phyloP scores from a whole-genome alignment of 768 basidiomycete genomes.

The Leucocoprinus birnbaumii region DNA sequence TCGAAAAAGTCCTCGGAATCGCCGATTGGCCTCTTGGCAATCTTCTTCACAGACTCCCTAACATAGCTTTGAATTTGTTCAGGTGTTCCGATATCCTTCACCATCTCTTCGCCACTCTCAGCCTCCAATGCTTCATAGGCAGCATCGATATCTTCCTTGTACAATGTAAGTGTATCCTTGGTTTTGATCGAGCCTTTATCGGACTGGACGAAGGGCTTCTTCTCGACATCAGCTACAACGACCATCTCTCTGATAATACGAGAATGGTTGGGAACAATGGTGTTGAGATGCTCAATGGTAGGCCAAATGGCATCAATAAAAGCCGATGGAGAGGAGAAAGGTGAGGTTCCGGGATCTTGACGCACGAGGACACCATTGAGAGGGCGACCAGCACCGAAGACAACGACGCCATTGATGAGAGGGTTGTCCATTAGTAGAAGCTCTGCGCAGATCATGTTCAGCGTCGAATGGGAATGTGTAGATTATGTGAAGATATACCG shows the following conservation, averaged over 20 bases:
- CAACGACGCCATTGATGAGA: slow-evolving; percentile 16
- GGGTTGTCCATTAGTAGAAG: slow-evolving; percentile 17
- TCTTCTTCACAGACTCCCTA: background rate
- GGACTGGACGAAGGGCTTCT: slow-evolving; percentile 21
- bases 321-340: background rate
- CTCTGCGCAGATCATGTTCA: slow-evolving; percentile 14
- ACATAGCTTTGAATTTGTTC: slow-evolving; percentile 11
- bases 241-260: slow-evolving; percentile 22
- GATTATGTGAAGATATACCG: slow-evolving; percentile 11
- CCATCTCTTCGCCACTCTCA: background rate
- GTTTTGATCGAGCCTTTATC: slow-evolving; percentile 23
- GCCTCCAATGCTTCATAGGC: slow-evolving; percentile 18
- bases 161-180: slow-evolving; percentile 18
- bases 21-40: background rate
- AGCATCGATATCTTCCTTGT: slow-evolving; percentile 22
- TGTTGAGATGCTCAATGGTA: slow-evolving; percentile 21
- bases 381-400: slow-evolving; percentile 22
- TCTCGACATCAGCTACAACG: slow-evolving; percentile 15
- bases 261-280: slow-evolving; percentile 22
- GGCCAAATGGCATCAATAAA: slow-evolving; percentile 20
- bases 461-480: background rate
- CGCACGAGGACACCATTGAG: slow-evolving; percentile 22
- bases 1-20: slow-evolving; percentile 12
- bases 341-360: slow-evolving; percentile 3
- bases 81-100: background rate